Base-by-base conservation (phyloP, 331 rosid species). In the Dryas integrifolia region DNA sequence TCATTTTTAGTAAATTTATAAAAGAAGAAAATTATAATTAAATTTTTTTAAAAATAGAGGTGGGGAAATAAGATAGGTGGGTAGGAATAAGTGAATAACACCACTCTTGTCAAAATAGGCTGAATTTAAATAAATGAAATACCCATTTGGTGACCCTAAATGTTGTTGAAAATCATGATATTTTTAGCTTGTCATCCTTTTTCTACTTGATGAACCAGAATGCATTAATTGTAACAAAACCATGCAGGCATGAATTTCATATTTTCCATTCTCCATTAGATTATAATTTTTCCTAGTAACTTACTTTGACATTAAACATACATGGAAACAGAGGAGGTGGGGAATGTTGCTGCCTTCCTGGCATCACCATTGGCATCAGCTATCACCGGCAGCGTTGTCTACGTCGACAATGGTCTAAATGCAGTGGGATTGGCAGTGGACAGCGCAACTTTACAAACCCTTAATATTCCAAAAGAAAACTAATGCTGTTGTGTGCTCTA, bases 361-460 rank as follows among this genome's bases (percentile, higher is more conserved):
- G 86, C 87, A 62, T 92, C 98, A 35, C 96, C 96, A 7, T 76
- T 92, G 86, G 95, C 98, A 41, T 92, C 98, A 30, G 98, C 98
- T 7, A 88, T 90, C 77, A 90, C 96, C 0, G 98, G 98, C 1
- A 76, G 91, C 6, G 90, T 88, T 77, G 79, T 92, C 64, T 92
- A 90, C 7, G 96, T 88, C 6, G 91, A 92, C 92, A 88, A 92
- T 40, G 96, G 98, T 47, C 75, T 92, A 79, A 90, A 86, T 46
- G 88, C 96, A 11, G 84, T 92, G 98, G 98, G 98, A 0, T 95
- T 86, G 1, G 85, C 90, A 65, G 85, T 82, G 10, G 95, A 90
- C 81, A 86, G 90, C 72, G 87, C 90, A 2, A 73, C 69, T 45
- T 78, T 86, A 14, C 72, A 78, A 74, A 72, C 72, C 43, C 87